Evolutionary conservation across 805 yeast species (phyloP).

Genomic region (Naumovozyma castellii): DNA sequence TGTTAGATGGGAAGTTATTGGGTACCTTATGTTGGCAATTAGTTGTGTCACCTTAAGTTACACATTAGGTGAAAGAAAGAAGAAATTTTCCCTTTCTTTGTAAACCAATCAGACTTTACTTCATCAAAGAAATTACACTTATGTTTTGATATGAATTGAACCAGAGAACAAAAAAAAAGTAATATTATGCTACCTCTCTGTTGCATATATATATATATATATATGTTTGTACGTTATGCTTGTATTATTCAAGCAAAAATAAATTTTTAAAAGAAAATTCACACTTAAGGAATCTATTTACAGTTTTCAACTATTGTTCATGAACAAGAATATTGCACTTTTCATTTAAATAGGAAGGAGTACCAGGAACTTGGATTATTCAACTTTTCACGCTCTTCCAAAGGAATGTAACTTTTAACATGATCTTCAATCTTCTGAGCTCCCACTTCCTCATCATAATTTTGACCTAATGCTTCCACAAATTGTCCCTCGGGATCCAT

Average conservation of each 20-base stretch:
- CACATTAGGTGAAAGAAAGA: neutral
- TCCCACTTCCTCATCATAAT: constrained; percentile 71
- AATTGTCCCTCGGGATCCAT: constrained; percentile 99
- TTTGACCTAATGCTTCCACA: constrained; percentile 89
- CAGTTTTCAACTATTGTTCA: no score
- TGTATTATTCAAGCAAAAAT: no score
- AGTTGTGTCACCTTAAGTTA: constrained; percentile 4
- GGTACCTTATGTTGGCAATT: constrained; percentile 20
- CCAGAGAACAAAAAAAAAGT: neutral
- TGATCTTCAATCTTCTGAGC: constrained; percentile 67
- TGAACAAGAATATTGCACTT: no score
- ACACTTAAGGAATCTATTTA: no score
- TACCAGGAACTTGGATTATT: constrained; percentile 48
- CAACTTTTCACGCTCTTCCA: constrained; percentile 50
- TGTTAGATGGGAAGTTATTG: constrained; percentile 28
- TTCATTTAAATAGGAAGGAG: constrained; percentile 24
- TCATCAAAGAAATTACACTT: no score
- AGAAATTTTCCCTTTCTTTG: neutral
- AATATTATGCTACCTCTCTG: neutral
- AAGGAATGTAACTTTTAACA: constrained; percentile 66
- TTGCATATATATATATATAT: neutral
- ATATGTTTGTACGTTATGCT: no score
- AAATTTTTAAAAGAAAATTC: no score
- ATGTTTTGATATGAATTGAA: no score
- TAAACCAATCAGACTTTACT: neutral